These are phyloP conservation scores for Firmiana major DNA, from an alignment of 345 rosid genomes.

Conservation along the genomic window DNA sequence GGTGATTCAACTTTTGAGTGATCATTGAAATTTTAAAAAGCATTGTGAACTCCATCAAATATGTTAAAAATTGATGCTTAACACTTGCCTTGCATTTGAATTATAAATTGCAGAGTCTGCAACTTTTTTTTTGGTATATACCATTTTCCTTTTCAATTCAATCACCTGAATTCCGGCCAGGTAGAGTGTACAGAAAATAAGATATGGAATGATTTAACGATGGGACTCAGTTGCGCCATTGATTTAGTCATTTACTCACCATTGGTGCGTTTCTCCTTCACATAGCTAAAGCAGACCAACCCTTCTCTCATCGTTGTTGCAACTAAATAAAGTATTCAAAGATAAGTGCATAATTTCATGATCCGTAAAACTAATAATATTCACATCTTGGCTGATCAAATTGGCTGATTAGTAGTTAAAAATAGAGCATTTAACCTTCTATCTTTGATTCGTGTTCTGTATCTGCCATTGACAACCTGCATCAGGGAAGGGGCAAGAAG, in stretches of 20 bases:
- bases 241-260: conserved; percentile 5
- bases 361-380: too few species aligned
- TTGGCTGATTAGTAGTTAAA: too few species aligned
- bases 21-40: not conserved
- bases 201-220: not conserved
- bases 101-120: not conserved
- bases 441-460: too few species aligned
- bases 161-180: not conserved
- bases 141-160: not conserved
- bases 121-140: not conserved
- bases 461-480: too few species aligned
- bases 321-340: not conserved
- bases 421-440: too few species aligned
- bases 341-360: not conserved
- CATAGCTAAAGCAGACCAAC: conserved; percentile 1
- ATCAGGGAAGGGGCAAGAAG: conserved; percentile 40
- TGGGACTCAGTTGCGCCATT: not conserved
- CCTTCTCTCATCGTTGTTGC: conserved; percentile 5
- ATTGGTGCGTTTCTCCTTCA: not conserved
- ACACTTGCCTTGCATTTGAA: not conserved
- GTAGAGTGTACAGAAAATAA: not conserved
- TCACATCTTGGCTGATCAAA: too few species aligned
- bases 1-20: not conserved
- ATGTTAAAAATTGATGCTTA: not conserved
- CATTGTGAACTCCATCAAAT: not conserved